Base-by-base conservation (phyloP, 1,284 basidiomycete genomes). In the Trametes hirsuta region DNA sequence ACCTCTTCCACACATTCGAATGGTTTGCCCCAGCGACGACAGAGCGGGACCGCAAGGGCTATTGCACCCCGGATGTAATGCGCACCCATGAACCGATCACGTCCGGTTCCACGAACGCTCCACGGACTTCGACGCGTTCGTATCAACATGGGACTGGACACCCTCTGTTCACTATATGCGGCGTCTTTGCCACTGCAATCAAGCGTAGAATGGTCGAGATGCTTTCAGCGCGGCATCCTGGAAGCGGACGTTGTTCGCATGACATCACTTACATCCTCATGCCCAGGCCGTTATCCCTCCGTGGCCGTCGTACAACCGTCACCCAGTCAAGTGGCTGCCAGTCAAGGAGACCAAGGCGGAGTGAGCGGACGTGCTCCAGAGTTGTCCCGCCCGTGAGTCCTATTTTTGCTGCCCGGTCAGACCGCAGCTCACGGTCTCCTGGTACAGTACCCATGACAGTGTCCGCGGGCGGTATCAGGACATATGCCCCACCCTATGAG, bases 281-380 rank as follows among this genome's bases (percentile, higher is more conserved):
- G 24, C 25, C 1, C 56, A 90, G 90, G 70, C 79, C 41, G 77
- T 86, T n/a, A 64, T 91, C 5, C 89, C 90, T 0, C 85, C 85
- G 11, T 92, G 90, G 90, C 82, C 84, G 0, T 75, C 81, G 71
- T 89, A 81, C 72, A 90, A 87, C 63, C 74, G 72, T 15, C 79
- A 91, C 68, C 83, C 88, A 18, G 83, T 89, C 47, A 75, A 80
- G 64, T 91, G 89, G 89, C 74, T 87, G 40, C 76, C 84, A 21
- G 70, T 69, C 9, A 71, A 71, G 55, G 68, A 65, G 37, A 60
- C 47, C 47, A 70, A 72, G 49, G 53, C 63, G 14, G 40, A 66
- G 35, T 69, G 54, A 67, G 24, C 35, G n/a, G 22, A 44, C 12
- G 15, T 34, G n/a, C 18, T 14, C 37, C 37, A 9, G 5, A 5